Base-by-base conservation (phyloP, 2,329 filamentous ascomycete genomes). In the Metarhizium rileyi region DNA sequence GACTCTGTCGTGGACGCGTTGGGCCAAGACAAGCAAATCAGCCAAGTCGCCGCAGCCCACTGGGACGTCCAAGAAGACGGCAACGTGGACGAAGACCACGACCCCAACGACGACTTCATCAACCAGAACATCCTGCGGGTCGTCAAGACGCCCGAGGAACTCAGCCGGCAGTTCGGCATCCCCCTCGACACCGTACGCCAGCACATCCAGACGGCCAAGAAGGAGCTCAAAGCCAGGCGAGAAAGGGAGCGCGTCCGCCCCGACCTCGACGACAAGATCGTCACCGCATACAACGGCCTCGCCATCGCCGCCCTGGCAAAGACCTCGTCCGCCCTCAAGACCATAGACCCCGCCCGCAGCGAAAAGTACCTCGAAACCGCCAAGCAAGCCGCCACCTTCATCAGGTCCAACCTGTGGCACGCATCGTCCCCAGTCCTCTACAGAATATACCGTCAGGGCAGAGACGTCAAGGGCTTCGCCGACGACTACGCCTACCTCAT, bases 401-500 rank as follows among this genome's bases (percentile, higher is more conserved):
- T 97, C 57, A 80, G 77, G 59, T 68, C 76, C 10, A 78, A 86
- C 23, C 75, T 97, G 1, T 96, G 87, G 74, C 81, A 91, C 54
- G 63, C 73, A 8, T 57, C 71, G 1, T 75, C 73, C 0, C 77
- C 78, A 44, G 76, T 78, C 3, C 70, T 97, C 16, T 87, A 84
- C 62, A 79, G 90, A 46, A 80, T 91, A 40, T 94, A 85, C 67
- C 80, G 81, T 27, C 79, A 83, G 53, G 76, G 80, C 55, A 71
- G 80, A 8, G 82, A 84, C 26, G 74, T 80, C 18, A 74, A 76
- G 36, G 90, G 80, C 0, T 95, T 97, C 66, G 88, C 91, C 1
- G 93, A 97, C 59, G 93, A 98, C 68, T 97, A 97, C 62, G 89
- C 91, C 3, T 95, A 91, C 65, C 66, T 97, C 38, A 86, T 90